Base-by-base conservation (phyloP, 2,329 filamentous ascomycete species). In the Akanthomyces muscarius region DNA sequence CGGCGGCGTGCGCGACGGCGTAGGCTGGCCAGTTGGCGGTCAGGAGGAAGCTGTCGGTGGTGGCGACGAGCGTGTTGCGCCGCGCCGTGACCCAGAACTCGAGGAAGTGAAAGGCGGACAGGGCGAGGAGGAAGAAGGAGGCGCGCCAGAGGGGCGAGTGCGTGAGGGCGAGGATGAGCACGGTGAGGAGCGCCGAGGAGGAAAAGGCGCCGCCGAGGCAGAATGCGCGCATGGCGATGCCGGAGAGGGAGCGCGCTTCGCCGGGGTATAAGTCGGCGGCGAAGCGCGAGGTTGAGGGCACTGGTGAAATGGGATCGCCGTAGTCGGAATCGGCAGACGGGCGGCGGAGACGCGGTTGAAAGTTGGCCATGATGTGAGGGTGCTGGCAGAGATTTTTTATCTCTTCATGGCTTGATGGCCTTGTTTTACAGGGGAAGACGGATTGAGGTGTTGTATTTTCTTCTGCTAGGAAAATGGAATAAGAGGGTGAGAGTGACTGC, bases 11-110 rank as follows among this genome's bases (percentile, higher is more conserved):
- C 2, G 95, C 95, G 68, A 91, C 83, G 66, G 89, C 89, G 76
- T 98, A 98, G 6, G 86, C 86, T 50, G 84, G 85, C 74, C 95
- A 95, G 75, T 99, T 99, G 56, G 86, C 86, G 44, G 87, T 89
- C 42, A 98, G 82, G 16, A 99, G 85, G 74, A 96, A 99, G 42
- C 91, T 89, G 60, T 85, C 84, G 23, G 93, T 80, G 28, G 82
- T 84, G 23, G 91, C 91, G 58, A 86, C 82, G 18, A 83, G 81
- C 0, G 91, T 91, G 76, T 98, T 98, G 78, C 90, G 91, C 62
- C 83, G 80, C 10, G 94, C 93, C 0, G 94, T 97, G 38, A 88
- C 91, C 82, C 88, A 96, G 81, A 93, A 99, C 77, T 99, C 95
- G 75, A 98, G 87, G 77, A 97, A 98, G 80, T 99, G 95, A 78